These are phyloP conservation scores for Oryza meridionalis DNA, from an alignment of 176 grass and related monocot genomes.

Conservation along the genomic window DNA sequence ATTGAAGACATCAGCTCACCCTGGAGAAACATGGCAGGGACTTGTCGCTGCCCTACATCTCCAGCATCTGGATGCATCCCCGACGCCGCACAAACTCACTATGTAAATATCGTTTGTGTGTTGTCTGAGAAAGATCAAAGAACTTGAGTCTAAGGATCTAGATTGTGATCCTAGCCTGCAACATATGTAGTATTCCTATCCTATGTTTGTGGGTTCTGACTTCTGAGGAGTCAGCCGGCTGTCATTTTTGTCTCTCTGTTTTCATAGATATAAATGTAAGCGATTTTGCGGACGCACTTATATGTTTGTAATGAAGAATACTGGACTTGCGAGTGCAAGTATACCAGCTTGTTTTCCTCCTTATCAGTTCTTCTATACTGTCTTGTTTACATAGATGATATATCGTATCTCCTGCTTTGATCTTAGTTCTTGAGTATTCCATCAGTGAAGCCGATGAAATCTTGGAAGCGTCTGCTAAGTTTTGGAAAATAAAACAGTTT, in stretches of 20 bases:
- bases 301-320: conserved; percentile 62
- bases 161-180: conserved; percentile 52
- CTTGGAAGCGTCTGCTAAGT: neutral
- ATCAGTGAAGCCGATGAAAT: neutral
- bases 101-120: conserved; percentile 43
- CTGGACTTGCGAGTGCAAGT: conserved; percentile 45
- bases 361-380: neutral
- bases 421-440: neutral
- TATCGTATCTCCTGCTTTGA: neutral
- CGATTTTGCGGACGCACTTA: conserved; percentile 62
- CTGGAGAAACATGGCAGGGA: conserved; percentile 83
- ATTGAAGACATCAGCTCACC: conserved; percentile 70
- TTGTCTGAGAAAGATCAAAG: neutral
- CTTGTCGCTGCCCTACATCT: conserved; percentile 75
- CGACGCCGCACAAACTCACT: conserved; percentile 60
- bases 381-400: neutral
- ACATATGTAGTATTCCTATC: conserved; percentile 40
- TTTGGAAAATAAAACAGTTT: neutral
- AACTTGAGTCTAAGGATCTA: conserved; percentile 36
- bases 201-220: conserved; percentile 57
- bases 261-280: conserved; percentile 60
- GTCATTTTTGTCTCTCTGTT: conserved; percentile 21
- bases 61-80: conserved; percentile 76
- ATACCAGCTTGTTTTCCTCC: neutral
- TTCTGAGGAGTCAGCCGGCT: conserved; percentile 43